Evolutionary conservation across 1,284 basidiomycete genomes (phyloP), one percentile per base, ranked within the genome.

Genomic region (Moesziomyces globuligerus): DNA sequence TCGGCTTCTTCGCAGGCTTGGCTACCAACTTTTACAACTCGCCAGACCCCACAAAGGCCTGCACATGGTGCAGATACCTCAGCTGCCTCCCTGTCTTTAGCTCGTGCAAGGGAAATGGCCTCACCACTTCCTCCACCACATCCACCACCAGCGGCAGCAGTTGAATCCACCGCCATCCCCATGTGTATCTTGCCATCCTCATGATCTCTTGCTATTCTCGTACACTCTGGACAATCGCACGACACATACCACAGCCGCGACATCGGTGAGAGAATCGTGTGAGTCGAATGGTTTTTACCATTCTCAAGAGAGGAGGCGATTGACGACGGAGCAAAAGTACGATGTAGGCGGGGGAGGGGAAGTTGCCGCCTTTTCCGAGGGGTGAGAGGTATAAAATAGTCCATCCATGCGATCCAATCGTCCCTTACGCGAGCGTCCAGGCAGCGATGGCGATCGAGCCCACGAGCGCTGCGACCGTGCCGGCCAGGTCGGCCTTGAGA

Each of bases 1-100:
- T 95, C 21, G 84, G 94, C 25, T 86, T 95, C 28, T 95, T 91
- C 70, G 90, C 94, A 23, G 86, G 93, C 4, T 86, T 97, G 34
- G 87, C 87, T 28, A 86, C 89, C 67, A 97, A 98, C 83, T 97
- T 98, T 83, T 96, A 94, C 80, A 92, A 88, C 3, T 88, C 88
- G 37, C 87, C 93, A 78, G 78, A 81, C 54, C 81, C 78, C 9
- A 47, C 51, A 48, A 60, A 81, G 87, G 92, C 92, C 20, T 97
- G 94, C 81, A 86, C 88, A 45, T 92, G 94, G 83, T 98, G 95
- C 80, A 87, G 92, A 23, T 81, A 81, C 45, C 48, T 81, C 4
- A 78, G 72, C 38, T 81, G 78, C 29, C 39, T 78, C 13, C 77
- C 77, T 7, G 56, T 71, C 20, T 78, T 76, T 38, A 47, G 45